Evolutionary conservation across 805 yeast species (phyloP).

Genomic region (Hanseniaspora opuntiae): DNA sequence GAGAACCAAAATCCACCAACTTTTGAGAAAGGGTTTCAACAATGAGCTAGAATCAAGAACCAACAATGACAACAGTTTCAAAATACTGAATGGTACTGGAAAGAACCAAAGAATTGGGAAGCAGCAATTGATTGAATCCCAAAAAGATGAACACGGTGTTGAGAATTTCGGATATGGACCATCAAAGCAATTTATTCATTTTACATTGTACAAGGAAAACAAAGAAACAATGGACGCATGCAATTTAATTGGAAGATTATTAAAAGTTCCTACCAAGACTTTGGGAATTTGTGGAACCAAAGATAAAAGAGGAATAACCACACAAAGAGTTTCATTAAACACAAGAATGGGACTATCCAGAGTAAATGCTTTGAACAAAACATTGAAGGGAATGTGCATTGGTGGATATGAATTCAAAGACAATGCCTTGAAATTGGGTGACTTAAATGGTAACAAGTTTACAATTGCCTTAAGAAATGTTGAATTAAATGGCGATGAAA

Average conservation of each 20-base stretch:
- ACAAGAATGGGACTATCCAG: slow-evolving; percentile 60
- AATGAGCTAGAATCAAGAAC: slow-evolving; percentile 71
- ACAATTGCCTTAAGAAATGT: slow-evolving; percentile 72
- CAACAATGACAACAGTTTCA: slow-evolving; percentile 50
- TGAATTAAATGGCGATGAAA: slow-evolving; percentile 21
- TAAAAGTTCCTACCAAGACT: slow-evolving; percentile 57
- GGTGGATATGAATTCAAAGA: slow-evolving; percentile 68
- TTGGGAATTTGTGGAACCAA: slow-evolving; percentile 89
- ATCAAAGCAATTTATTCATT: slow-evolving; percentile 52
- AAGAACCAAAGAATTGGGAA: slow-evolving; percentile 29
- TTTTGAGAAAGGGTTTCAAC: slow-evolving; percentile 59
- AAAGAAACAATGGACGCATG: slow-evolving; percentile 97
- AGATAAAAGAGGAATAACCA: slow-evolving; percentile 91
- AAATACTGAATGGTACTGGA: slow-evolving; percentile 40
- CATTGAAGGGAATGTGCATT: slow-evolving; percentile 59
- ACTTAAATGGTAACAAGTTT: slow-evolving; percentile 78
- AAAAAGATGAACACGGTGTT: slow-evolving; percentile 35
- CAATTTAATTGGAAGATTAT: slow-evolving; percentile 51
- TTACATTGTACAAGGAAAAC: slow-evolving; percentile 80
- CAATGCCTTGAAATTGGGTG: slow-evolving; percentile 58
- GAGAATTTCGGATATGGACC: slow-evolving; percentile 66
- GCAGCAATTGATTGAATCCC: slow-evolving; percentile 26
- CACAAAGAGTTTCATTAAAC: slow-evolving; percentile 56
- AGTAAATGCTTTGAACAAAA: slow-evolving; percentile 60
- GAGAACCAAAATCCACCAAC: slow-evolving; percentile 70